Percentiles rank a stretch among this genome's conserved stretches.
These are phyloP conservation scores for Olyra latifolia DNA, from an alignment of 176 grass and related monocot genomes.

Conservation along the genomic window DNA sequence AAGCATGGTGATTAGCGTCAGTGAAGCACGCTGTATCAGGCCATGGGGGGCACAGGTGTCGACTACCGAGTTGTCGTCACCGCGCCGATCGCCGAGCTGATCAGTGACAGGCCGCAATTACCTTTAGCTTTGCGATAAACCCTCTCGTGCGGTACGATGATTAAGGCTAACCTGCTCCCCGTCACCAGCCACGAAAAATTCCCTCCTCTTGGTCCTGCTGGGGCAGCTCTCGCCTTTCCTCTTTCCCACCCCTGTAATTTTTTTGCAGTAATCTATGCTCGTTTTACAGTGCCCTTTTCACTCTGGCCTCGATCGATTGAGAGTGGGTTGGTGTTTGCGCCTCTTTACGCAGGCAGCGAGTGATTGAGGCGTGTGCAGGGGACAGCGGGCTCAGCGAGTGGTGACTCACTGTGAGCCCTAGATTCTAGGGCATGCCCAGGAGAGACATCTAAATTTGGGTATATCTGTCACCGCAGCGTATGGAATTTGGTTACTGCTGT, in stretches of 20 bases:
- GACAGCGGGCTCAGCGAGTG: slow-evolving; percentile 24
- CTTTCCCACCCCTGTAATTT: background rate
- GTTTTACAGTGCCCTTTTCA: slow-evolving; percentile 2
- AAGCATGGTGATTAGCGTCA: slow-evolving; percentile 7
- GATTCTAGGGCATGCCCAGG: too few species aligned
- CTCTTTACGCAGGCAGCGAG: slow-evolving; percentile 9
- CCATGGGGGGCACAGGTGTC: slow-evolving; percentile 25
- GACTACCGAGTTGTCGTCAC: slow-evolving; percentile 31
- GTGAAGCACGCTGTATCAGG: background rate
- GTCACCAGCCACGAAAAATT: slow-evolving; percentile 37
- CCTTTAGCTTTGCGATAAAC: slow-evolving; percentile 21
- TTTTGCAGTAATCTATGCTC: background rate
- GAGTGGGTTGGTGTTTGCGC: background rate
- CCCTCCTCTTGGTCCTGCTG: slow-evolving; percentile 10
- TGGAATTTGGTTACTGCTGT: too few species aligned
- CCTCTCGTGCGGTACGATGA: slow-evolving; percentile 42
- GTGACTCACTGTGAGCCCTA: background rate
- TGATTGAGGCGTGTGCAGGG: slow-evolving; percentile 1
- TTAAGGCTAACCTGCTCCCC: background rate
- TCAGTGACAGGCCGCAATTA: background rate
- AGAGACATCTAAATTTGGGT: too few species aligned
- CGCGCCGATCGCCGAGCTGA: background rate
- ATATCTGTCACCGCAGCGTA: too few species aligned
- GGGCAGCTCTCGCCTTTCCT: background rate
- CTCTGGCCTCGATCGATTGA: slow-evolving; percentile 8